A percentile compares a stretch with the other conserved stretches of the same genome.
Evolutionary conservation across 1,284 basidiomycete genomes (phyloP).

Genomic region (Gymnopus androsaceus): DNA sequence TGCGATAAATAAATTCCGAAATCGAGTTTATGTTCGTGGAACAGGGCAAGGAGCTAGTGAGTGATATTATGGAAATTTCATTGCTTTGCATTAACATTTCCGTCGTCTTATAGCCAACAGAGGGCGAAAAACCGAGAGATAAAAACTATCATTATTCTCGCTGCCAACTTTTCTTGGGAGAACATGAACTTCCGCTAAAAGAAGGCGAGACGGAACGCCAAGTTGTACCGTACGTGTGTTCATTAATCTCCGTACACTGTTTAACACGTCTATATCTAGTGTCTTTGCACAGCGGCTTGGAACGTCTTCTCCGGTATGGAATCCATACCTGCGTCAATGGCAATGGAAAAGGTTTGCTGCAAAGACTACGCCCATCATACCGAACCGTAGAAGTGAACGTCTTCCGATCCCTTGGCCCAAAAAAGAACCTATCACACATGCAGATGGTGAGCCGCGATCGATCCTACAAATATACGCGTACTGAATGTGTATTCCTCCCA

Average conservation of each 20-base stretch:
- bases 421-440: conserved; percentile 40
- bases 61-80: background rate
- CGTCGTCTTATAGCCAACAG: background rate
- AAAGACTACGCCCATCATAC: conserved; percentile 60
- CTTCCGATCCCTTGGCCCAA: conserved; percentile 71
- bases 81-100: background rate
- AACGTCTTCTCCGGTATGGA: conserved; percentile 60
- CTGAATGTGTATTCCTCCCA: conserved; percentile 3
- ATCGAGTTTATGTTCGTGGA: conserved; percentile 65
- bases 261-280: conserved; percentile 35
- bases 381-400: conserved; percentile 42
- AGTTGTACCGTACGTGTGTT: conserved; percentile 46
- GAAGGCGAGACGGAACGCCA: conserved; percentile 42
- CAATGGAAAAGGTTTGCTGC: conserved; percentile 70
- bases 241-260: conserved; percentile 1
- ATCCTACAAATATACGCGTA: background rate
- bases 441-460: conserved; percentile 46
- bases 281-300: conserved; percentile 75
- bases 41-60: conserved; percentile 47
- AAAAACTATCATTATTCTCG: conserved; percentile 74
- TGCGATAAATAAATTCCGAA: conserved; percentile 71
- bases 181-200: conserved; percentile 56
- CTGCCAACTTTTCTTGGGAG: conserved; percentile 74
- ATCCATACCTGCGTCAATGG: conserved; percentile 49
- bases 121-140: conserved; percentile 16